Percentiles rank a stretch among this genome's conserved stretches.
Evolutionary conservation across 305 asterid genomes (phyloP).

Genomic region (Euphrasia arctica): DNA sequence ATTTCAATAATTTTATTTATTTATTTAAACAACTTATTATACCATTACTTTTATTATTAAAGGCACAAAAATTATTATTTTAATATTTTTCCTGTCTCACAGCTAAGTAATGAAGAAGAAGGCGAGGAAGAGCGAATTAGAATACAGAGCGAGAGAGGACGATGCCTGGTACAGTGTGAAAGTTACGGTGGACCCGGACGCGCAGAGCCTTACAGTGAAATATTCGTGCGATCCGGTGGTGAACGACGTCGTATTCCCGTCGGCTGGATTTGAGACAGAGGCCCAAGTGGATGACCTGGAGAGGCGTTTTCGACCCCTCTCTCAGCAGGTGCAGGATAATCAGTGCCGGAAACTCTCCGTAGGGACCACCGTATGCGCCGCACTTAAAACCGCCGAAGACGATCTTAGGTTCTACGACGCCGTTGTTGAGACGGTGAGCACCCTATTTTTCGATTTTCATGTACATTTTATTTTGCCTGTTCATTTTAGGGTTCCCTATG

Average conservation of each 20-base stretch:
- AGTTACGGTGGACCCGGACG: constrained; percentile 23
- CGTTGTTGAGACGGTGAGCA: constrained; percentile 47
- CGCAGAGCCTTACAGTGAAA: constrained; percentile 31
- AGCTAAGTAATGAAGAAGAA: background rate
- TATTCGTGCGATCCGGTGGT: constrained; percentile 26
- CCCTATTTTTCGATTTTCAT: background rate
- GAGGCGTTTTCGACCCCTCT: constrained; percentile 44
- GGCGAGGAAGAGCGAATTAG: constrained; percentile 32
- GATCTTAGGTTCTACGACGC: constrained; percentile 60
- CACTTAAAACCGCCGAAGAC: constrained; percentile 26
- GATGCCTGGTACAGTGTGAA: constrained; percentile 59
- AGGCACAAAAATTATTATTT: too few relatives aligned
- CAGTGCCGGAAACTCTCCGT: constrained; percentile 32
- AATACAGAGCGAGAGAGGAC: constrained; percentile 43
- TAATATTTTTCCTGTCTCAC: too few relatives aligned
- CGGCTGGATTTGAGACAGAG: constrained; percentile 30
- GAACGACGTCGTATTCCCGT: constrained; percentile 22
- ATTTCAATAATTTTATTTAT: too few relatives aligned
- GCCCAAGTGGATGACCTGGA: constrained; percentile 36
- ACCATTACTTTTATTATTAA: too few relatives aligned
- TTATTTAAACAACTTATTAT: too few relatives aligned
- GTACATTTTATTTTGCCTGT: background rate
- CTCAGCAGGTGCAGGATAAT: constrained; percentile 49
- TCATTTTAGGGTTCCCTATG: background rate
- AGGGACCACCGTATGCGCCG: constrained; percentile 47